Percentiles rank a stretch among this genome's conserved stretches.
Conservation (phyloP, 495 filamentous ascomycete genomes). For the Cetradonia linearis region DNA sequence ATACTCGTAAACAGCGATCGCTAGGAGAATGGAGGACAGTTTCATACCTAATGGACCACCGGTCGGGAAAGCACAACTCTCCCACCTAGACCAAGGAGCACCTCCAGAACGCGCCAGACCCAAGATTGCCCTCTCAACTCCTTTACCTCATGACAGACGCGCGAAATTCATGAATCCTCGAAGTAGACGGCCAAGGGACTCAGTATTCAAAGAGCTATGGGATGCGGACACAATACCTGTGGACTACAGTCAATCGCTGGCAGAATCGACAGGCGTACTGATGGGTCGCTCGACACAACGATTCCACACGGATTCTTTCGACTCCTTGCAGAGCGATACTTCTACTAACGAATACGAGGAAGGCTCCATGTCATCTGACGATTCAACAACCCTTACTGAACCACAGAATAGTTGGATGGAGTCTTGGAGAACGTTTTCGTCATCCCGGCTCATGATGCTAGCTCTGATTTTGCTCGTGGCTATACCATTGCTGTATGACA, state of each 20-base stretch:
- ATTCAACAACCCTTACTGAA: not conserved
- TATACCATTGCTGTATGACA: conserved; percentile 22
- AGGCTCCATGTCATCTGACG: not conserved
- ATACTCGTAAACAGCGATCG: not conserved
- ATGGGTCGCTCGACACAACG: conserved; percentile 4
- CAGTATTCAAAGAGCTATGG: conserved; percentile 17
- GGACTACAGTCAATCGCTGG: not conserved
- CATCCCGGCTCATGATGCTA: conserved; percentile 19
- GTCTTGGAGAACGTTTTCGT: conserved; percentile 5
- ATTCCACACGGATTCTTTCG: conserved; percentile 1
- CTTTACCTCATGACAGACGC: not conserved
- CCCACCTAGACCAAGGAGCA: not conserved
- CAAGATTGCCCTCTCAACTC: not conserved
- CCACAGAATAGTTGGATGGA: conserved; percentile 3
- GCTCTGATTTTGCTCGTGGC: conserved; percentile 21
- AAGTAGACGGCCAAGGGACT: not conserved
- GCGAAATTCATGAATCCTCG: not conserved
- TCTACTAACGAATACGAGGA: not conserved
- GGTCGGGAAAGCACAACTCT: conserved; percentile 5
- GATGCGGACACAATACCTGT: conserved; percentile 11
- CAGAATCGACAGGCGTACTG: not conserved
- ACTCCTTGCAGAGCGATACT: conserved; percentile 10
- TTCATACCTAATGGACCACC: not conserved
- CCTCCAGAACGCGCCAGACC: conserved; percentile 6
- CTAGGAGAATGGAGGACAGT: conserved; percentile 5